Evolutionary conservation across 805 yeast species (phyloP).

Genomic region (Wickerhamomyces mucosus): DNA sequence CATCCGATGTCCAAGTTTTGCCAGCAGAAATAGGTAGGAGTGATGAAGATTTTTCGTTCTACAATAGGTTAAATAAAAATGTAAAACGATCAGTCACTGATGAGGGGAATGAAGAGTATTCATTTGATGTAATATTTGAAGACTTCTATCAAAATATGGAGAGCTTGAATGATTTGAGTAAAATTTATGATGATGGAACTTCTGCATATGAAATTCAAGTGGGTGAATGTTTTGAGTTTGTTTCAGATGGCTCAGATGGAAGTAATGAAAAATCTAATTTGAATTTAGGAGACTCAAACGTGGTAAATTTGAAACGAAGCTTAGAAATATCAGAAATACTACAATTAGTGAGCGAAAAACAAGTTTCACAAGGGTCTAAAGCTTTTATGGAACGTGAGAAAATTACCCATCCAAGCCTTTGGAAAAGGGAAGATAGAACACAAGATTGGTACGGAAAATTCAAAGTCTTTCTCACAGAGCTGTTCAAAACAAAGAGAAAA

Average conservation of each 20-base stretch:
- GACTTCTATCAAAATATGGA: conserved; percentile 17
- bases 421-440: conserved; percentile 12
- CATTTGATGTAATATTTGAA: conserved; percentile 11
- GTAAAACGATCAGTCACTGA: conserved; percentile 4
- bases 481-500: conserved; percentile 19
- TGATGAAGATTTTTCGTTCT: conserved; percentile 16
- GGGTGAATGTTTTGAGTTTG: too few relatives aligned
- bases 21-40: conserved; percentile 9
- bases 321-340: too few relatives aligned
- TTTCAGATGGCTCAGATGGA: too few relatives aligned
- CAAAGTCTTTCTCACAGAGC: conserved; percentile 16
- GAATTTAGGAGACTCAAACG: too few relatives aligned
- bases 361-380: too few relatives aligned
- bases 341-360: too few relatives aligned
- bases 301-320: too few relatives aligned
- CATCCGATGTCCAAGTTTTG: conserved; percentile 19
- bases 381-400: too few relatives aligned
- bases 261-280: too few relatives aligned
- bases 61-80: conserved; percentile 13
- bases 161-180: conserved; percentile 4
- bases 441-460: conserved; percentile 15
- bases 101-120: conserved; percentile 3
- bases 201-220: neutral
- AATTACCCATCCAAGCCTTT: too few relatives aligned
- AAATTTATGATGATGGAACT: conserved; percentile 3